Base-by-base conservation (phyloP, 179 eudicot genomes). In the Spergularia azorica region DNA sequence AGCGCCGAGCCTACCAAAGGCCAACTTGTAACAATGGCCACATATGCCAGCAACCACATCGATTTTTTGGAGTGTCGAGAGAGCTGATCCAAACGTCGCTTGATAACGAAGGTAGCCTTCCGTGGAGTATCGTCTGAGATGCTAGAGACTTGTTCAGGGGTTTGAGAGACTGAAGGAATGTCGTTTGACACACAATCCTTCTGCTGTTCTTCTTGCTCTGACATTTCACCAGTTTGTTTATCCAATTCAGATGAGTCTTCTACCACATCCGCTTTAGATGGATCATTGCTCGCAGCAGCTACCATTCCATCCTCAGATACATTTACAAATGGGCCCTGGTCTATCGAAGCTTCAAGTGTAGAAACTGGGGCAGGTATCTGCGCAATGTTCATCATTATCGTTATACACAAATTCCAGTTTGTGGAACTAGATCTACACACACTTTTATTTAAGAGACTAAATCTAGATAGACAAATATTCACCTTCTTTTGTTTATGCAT, bases 401-500 rank as follows among this genome's bases (percentile, higher is more conserved):
- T 68, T 15, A 63, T 15, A n/a, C 5, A 32, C 38, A 58, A 11
- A 26, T 38, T 58, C 10, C 15, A 9, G 32, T 36, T 54, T 39
- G 17, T 21, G 51, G 12, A 56, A 63, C 59, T 26, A 36, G 18
- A 64, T 16, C 39, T 55, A 75, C 59, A 60, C 12, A 17, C 6
- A 72, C 65, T 43, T 56, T 21, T 36, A 41, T 21, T 21, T 21
- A 21, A 73, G 13, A 54, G 63, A 68, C 43, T 6, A 36, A 57
- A 58, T 38, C 16, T 39, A 70, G 57, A 50, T 16, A 67, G 68
- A 69, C 60, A 43, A 69, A 57, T n/a, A 77, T 50, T 74, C 68
- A 94, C 98, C 96, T 88, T 85, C 82, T 81, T 88, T 74, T 84
- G 94, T 63, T 17, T 75, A 79, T 93, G 97, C 92, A 91, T 85